Evolutionary conservation across 495 filamentous ascomycete species (phyloP).

Genomic region (Ramalina intermedia): DNA sequence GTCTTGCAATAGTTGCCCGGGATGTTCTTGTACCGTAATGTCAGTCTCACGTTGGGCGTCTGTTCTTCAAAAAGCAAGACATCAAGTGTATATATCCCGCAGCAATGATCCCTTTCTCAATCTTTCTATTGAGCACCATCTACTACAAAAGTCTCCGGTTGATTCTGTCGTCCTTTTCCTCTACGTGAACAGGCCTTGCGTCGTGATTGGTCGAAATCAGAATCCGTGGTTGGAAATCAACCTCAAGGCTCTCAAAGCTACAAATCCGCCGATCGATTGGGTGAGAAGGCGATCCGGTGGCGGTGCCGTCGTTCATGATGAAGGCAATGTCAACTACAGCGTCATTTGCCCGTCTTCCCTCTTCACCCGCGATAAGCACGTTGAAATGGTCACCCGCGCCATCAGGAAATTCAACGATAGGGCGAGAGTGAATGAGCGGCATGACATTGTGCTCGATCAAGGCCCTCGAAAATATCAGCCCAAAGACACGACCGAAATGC

Average conservation of each 20-base stretch:
- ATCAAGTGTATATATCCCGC: conserved; percentile 66
- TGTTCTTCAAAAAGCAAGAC: conserved; percentile 23
- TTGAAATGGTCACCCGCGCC: conserved; percentile 76
- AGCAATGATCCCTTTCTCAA: conserved; percentile 72
- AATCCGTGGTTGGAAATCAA: conserved; percentile 94
- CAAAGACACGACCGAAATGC: conserved; percentile 17
- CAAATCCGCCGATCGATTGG: conserved; percentile 21
- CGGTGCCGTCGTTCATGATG: conserved; percentile 86
- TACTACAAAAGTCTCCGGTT: conserved; percentile 55
- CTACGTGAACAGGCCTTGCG: conserved; percentile 71
- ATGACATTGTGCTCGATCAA: conserved; percentile 75
- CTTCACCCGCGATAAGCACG: conserved; percentile 78
- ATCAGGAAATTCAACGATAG: conserved; percentile 37
- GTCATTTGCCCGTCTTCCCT: conserved; percentile 62
- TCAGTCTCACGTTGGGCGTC: not conserved
- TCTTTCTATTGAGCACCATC: conserved; percentile 86
- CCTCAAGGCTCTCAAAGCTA: conserved; percentile 23
- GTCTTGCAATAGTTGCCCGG: too few relatives aligned
- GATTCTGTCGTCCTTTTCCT: conserved; percentile 69
- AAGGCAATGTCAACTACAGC: conserved; percentile 83
- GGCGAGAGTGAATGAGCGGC: conserved; percentile 68
- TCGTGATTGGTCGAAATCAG: conserved; percentile 90
- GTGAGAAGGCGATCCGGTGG: conserved; percentile 79
- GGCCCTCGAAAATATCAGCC: conserved; percentile 10
- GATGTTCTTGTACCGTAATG: not conserved